Evolutionary conservation across 441 rosid species (phyloP), one percentile per base, ranked within the genome.

Genomic region (Capsella rubella): DNA sequence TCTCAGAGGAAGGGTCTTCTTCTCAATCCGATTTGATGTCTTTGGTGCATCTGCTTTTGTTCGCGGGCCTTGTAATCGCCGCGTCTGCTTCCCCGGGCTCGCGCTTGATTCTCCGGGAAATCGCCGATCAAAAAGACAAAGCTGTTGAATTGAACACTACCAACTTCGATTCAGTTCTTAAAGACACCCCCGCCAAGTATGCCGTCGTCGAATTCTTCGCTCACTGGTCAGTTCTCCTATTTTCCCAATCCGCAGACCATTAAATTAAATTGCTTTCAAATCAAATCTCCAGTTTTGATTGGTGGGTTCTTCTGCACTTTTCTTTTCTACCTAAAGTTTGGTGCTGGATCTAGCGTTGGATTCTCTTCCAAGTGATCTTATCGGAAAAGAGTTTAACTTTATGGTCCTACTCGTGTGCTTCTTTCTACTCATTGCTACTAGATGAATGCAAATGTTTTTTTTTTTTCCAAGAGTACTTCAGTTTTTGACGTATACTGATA

Each of bases 161-260:
- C 67, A 89, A 61, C 79, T 92, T 95, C 84, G 95, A 88, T 77
- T 72, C 80, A 6, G 84, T 87, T 67, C 86, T 92, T 61, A 63
- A 78, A 45, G 85, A 81, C 37, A 88, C 95, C 27, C 91, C 97
- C 8, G 96, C 96, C 67, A 72, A 89, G 62, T 84, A 79, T 67
- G 93, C 93, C 35, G 62, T 95, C 49, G 96, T 95, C 66, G 98
- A 95, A 67, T 95, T 95, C 87, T 95, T 85, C 79, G 98, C 99
- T 76, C 82, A 86, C 81, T 95, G 98, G 99, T 92, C 29, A 81
- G 90, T 68, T 42, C 64, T 63, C 71, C 32, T 5, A 4, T 29
- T 27, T 12, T 1, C 2, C 6, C 13, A 67, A 6, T 8, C n/a
- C 43, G 51, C 34, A 8, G 6, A 74, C 6, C 11, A 11, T 52